Evolutionary conservation across 768 basidiomycete species (phyloP), one percentile per base, ranked within the genome.

Genomic region (Mycena maculata): DNA sequence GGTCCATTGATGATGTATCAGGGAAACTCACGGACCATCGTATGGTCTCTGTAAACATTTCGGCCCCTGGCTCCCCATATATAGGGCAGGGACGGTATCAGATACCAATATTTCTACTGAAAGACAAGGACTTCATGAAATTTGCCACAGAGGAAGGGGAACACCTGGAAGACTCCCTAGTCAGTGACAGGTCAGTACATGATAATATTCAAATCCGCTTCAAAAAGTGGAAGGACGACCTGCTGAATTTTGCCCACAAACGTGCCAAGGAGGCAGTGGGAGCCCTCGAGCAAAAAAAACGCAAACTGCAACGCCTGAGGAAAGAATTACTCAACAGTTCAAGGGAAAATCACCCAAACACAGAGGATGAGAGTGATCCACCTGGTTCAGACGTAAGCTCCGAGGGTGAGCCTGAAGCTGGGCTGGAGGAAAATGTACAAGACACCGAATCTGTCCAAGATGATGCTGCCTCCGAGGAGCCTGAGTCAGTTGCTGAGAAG

Each of bases 41-140:
- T 11, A 60, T 72, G 58, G 66, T 68, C n/a, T 63, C 60, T 9
- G 65, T 68, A 1, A 10, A 15, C 11, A 49, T 72, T 7, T 38
- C 50, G 1, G 63, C 63, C 38, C 39, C 48, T 2, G 49, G 42
- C 33, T 33, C 59, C 9, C 71, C 71, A 7, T 60, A 60, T 25
- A 61, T 68, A 3, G 71, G 71, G 2, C 23, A 45, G 4, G 71
- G 71, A 18, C 4, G 71, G n/a, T 72, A 66, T 41, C 6, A 54
- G 2, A 69, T 72, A 7, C 68, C 68, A 33, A 38, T 49, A 18
- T 47, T n/a, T 25, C n/a, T 68, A 9, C 25, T 68, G 1, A 28
- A 50, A 1, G 62, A 71, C 30, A 36, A 59, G 22, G 28, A 52
- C 5, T 59, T 72, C 23, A 48, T 52, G 20, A 28, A 44, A 12